Conservation (phyloP, 352 stramenopile species). For the Pythium monospermum region DNA sequence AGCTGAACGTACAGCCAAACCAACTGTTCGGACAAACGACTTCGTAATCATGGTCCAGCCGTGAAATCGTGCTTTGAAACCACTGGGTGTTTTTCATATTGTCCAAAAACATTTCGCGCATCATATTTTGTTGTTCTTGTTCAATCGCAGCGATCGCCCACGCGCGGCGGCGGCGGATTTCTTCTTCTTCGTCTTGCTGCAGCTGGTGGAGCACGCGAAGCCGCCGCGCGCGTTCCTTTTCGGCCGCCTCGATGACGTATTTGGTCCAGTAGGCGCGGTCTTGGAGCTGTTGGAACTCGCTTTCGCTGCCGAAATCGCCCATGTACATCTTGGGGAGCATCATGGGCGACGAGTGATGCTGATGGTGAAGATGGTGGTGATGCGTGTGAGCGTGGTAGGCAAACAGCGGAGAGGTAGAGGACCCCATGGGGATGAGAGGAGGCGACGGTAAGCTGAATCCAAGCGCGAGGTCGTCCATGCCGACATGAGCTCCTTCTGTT, state of each 20-base stretch:
- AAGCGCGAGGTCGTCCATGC: no score
- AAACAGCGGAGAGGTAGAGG: neutral
- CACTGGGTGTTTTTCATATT: conserved; percentile 89
- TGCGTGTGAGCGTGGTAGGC: neutral
- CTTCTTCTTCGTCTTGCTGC: conserved; percentile 69
- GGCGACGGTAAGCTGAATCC: no score
- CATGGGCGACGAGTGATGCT: neutral
- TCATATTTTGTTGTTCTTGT: conserved; percentile 76
- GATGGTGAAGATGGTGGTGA: neutral
- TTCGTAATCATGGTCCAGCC: conserved; percentile 75
- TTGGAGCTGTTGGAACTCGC: conserved; percentile 5
- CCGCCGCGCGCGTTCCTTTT: conserved; percentile 67
- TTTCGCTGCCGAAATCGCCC: neutral
- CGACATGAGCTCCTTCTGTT: no score
- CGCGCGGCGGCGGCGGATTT: conserved; percentile 51
- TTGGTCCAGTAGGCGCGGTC: conserved; percentile 77
- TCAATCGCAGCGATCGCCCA: conserved; percentile 81
- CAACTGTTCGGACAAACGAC: conserved; percentile 83
- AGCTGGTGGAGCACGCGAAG: conserved; percentile 64
- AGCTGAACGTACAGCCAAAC: conserved; percentile 84
- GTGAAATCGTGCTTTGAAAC: conserved; percentile 83
- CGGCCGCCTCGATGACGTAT: conserved; percentile 75
- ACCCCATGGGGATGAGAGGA: no score
- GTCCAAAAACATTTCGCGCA: conserved; percentile 79
- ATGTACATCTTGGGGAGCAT: neutral